Conservation (phyloP, 257 asterid genomes). For the Rauvolfia tetraphylla region DNA sequence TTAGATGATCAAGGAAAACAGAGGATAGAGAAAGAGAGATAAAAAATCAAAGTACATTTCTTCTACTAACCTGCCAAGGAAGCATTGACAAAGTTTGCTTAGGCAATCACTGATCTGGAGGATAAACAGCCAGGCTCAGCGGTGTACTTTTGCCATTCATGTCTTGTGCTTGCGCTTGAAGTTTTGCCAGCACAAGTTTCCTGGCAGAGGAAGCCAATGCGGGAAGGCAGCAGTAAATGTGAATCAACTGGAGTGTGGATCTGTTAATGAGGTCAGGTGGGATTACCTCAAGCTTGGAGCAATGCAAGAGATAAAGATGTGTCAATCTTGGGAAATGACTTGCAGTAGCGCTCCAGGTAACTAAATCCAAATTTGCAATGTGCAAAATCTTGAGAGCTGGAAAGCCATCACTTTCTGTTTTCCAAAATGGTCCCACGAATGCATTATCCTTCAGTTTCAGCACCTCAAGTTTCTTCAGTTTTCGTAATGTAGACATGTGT, state of each 20-base stretch:
- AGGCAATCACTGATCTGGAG: conserved; percentile 14
- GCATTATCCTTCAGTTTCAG: conserved; percentile 30
- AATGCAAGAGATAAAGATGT: conserved; percentile 25
- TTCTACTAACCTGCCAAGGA: background rate
- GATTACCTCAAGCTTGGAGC: conserved; percentile 28
- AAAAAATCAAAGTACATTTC: background rate
- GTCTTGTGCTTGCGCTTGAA: background rate
- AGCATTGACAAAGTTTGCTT: background rate
- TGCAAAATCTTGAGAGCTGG: conserved; percentile 27
- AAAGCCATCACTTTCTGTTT: conserved; percentile 16
- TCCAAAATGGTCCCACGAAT: conserved; percentile 25
- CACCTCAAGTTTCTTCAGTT: conserved; percentile 22
- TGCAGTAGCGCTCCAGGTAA: conserved; percentile 31
- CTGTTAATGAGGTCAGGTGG: conserved; percentile 28
- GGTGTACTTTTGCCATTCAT: background rate
- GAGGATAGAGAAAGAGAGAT: background rate
- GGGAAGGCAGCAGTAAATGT: conserved; percentile 17
- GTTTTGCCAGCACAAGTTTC: background rate
- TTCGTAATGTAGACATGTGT: conserved; percentile 21
- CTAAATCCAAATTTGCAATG: conserved; percentile 30
- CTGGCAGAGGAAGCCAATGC: conserved; percentile 25
- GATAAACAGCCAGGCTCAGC: conserved; percentile 31
- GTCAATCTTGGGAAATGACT: conserved; percentile 31
- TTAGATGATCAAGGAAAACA: background rate
- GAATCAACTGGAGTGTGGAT: conserved; percentile 28